Evolutionary conservation across 2,329 filamentous ascomycete species (phyloP).

Genomic region (Paraphoma chrysanthemicola): DNA sequence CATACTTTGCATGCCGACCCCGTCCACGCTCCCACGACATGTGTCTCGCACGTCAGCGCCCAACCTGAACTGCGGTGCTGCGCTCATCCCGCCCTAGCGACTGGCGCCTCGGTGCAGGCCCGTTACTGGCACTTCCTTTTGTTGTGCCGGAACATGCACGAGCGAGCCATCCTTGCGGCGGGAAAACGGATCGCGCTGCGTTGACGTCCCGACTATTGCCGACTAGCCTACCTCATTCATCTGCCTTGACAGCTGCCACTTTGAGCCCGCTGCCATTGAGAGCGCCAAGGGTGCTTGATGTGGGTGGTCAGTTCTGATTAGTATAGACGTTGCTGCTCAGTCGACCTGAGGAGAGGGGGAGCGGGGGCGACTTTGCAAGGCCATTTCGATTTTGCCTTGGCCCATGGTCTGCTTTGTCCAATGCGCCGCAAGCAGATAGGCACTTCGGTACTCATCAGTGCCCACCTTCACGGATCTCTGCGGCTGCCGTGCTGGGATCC

Average conservation of each 20-base stretch:
- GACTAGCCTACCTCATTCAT: conserved; percentile 9
- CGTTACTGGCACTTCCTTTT: conserved; percentile 15
- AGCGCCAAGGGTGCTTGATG: not conserved
- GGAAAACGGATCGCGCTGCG: conserved; percentile 28
- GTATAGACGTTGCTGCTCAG: not conserved
- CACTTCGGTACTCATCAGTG: not conserved
- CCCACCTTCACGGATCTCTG: not conserved
- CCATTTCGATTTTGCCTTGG: not conserved
- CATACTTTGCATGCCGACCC: too few relatives aligned
- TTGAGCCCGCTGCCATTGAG: not conserved
- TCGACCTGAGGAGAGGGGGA: not conserved
- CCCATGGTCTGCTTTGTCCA: conserved; percentile 3
- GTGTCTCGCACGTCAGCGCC: not conserved
- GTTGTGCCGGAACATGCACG: conserved; percentile 19
- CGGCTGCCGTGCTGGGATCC: not conserved
- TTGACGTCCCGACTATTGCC: conserved; percentile 27
- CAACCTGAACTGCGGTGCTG: not conserved
- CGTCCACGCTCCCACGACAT: not conserved
- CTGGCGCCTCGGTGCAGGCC: conserved; percentile 12
- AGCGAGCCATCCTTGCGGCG: conserved; percentile 22
- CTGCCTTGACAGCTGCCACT: not conserved
- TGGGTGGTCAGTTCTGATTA: not conserved
- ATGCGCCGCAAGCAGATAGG: conserved; percentile 2
- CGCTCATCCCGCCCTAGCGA: not conserved
- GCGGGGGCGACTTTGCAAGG: not conserved